These are phyloP conservation scores for Paraurostyla sp. DNA, from an alignment of 73 alveolate genomes.

Conservation along the genomic window DNA sequence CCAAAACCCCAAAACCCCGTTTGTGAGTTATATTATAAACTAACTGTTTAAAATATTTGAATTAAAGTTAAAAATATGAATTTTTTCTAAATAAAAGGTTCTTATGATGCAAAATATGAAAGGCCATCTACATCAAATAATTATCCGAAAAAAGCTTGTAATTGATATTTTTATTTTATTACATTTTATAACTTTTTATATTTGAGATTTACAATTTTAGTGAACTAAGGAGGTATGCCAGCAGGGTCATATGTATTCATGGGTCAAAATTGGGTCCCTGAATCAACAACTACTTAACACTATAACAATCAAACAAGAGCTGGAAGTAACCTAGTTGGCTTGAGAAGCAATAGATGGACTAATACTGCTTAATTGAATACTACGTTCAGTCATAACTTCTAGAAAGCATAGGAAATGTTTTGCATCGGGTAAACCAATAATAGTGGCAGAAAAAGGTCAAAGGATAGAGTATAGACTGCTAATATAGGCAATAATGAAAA, in stretches of 20 bases:
- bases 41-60: constrained; percentile 33
- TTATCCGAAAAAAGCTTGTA: background rate
- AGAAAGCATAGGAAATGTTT: constrained; percentile 11
- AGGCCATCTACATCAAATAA: constrained; percentile 1
- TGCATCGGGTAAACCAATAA: constrained; percentile 37
- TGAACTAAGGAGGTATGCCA: constrained; percentile 34
- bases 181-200: background rate
- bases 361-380: constrained; percentile 10
- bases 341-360: constrained; percentile 49
- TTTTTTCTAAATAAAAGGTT: background rate
- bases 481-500: background rate
- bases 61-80: background rate
- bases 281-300: constrained; percentile 4
- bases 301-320: background rate
- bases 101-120: background rate
- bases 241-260: constrained; percentile 40
- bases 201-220: background rate
- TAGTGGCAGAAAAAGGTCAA: constrained; percentile 26
- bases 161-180: background rate
- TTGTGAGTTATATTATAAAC: background rate
- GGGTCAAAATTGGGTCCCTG: constrained; percentile 39
- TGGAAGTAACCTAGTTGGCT: background rate
- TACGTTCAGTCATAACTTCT: constrained; percentile 15
- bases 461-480: constrained; percentile 48
- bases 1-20: constrained; percentile 54